Conservation (phyloP, 768 basidiomycete genomes). For the Antrodiella citrinella region DNA sequence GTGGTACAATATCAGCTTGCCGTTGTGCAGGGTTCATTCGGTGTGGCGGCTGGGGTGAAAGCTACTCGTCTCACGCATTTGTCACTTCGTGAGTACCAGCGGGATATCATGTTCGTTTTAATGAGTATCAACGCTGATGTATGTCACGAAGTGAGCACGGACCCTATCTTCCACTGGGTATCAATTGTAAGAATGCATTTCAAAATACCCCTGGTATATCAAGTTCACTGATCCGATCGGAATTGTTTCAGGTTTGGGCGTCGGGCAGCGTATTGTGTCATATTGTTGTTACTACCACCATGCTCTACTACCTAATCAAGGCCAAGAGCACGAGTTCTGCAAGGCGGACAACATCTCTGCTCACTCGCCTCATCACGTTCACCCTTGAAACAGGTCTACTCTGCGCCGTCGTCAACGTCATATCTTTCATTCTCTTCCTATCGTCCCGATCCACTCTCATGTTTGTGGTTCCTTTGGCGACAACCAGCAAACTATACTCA, state of each 20-base stretch:
- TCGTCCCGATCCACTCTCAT: background rate
- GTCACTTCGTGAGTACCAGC: no score
- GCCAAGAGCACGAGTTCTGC: background rate
- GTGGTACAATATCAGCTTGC: slow-evolving; percentile 12
- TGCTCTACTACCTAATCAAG: slow-evolving; percentile 13
- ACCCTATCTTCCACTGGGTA: no score
- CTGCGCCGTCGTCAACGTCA: background rate
- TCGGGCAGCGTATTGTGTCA: slow-evolving; percentile 16
- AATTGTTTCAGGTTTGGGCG: no score
- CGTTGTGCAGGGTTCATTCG: slow-evolving; percentile 10
- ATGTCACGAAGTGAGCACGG: no score
- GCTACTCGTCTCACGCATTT: slow-evolving; percentile 12
- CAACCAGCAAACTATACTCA: slow-evolving; percentile 7
- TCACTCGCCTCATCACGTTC: no score
- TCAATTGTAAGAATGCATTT: no score
- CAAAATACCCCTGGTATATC: no score
- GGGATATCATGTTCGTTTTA: no score
- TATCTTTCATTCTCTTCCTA: background rate
- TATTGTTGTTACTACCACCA: slow-evolving; percentile 19
- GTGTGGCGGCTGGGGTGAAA: slow-evolving; percentile 13
- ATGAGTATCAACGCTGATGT: no score
- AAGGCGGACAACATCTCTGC: no score
- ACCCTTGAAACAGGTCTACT: slow-evolving; percentile 11
- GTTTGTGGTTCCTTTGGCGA: background rate
- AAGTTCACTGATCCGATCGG: no score